Evolutionary conservation across 805 yeast species (phyloP).

Genomic region (Candida nemodendra): DNA sequence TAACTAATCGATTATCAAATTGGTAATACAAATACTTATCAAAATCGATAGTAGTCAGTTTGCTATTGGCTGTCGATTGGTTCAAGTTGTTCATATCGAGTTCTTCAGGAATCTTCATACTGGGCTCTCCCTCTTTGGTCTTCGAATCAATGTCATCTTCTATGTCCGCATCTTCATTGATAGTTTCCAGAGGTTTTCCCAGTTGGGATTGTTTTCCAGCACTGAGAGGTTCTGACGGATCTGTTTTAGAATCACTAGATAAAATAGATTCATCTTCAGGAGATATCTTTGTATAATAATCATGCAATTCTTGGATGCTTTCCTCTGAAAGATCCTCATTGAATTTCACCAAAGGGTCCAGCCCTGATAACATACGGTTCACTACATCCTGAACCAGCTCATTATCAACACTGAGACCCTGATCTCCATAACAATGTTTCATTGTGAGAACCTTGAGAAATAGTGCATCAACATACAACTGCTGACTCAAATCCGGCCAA

Average conservation of each 20-base stretch:
- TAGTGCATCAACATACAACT: constrained; percentile 38
- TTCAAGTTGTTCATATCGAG: constrained; percentile 8
- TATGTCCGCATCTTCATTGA: constrained; percentile 7
- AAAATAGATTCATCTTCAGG: neutral
- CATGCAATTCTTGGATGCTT: constrained; percentile 18
- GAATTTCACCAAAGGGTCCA: constrained; percentile 25
- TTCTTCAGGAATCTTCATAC: constrained; percentile 8
- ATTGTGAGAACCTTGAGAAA: constrained; percentile 36
- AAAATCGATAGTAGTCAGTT: constrained; percentile 18
- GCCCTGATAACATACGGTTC: constrained; percentile 29
- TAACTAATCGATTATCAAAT: constrained; percentile 31
- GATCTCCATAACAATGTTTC: constrained; percentile 23
- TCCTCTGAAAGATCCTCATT: constrained; percentile 15
- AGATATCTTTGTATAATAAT: constrained; percentile 15
- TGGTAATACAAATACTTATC: constrained; percentile 31
- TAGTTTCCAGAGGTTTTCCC: neutral
- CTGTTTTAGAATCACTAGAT: neutral
- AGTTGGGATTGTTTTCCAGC: neutral
- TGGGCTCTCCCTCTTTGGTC: constrained; percentile 1
- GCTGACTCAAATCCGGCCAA: constrained; percentile 38
- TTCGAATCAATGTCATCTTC: constrained; percentile 1
- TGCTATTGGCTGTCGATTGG: constrained; percentile 9
- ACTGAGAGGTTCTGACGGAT: neutral
- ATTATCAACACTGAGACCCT: constrained; percentile 27
- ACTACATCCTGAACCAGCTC: constrained; percentile 32